Conservation (phyloP, 352 stramenopile species). For the Phytophthora pseudosyringae region DNA sequence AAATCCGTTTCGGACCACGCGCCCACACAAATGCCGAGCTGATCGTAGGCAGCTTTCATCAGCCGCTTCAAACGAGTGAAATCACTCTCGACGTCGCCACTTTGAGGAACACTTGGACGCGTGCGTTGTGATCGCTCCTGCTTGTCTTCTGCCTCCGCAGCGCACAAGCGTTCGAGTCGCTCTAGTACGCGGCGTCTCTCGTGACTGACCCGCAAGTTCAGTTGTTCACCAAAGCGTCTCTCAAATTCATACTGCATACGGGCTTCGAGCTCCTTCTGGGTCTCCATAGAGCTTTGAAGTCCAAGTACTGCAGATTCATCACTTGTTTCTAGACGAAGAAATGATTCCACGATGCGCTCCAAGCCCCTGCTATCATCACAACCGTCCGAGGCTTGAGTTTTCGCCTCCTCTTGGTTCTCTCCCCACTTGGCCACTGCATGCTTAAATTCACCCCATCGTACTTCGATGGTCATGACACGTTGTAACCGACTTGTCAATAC, state of each 20-base stretch:
- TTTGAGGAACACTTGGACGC: constrained; percentile 6
- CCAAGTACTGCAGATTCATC: not conserved
- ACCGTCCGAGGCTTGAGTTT: not conserved
- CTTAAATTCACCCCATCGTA: constrained; percentile 21
- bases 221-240: constrained; percentile 54
- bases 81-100: constrained; percentile 17
- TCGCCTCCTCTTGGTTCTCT: constrained; percentile 2
- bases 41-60: constrained; percentile 51
- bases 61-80: constrained; percentile 34
- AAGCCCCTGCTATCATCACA: constrained; percentile 5
- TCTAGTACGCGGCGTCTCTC: constrained; percentile 62
- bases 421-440: constrained; percentile 28
- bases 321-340: constrained; percentile 19
- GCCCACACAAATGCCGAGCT: constrained; percentile 56
- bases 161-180: constrained; percentile 58
- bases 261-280: constrained; percentile 29
- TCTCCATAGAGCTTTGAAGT: constrained; percentile 11
- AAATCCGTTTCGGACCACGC: constrained; percentile 61
- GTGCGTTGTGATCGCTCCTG: constrained; percentile 17
- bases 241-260: constrained; percentile 61
- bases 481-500: constrained; percentile 33
- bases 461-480: constrained; percentile 16
- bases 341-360: constrained; percentile 28
- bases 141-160: constrained; percentile 22
- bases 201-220: constrained; percentile 60